These are phyloP conservation scores for Backusella macrospora DNA, from an alignment of 192 early-diverging fungal genomes.

Conservation along the genomic window DNA sequence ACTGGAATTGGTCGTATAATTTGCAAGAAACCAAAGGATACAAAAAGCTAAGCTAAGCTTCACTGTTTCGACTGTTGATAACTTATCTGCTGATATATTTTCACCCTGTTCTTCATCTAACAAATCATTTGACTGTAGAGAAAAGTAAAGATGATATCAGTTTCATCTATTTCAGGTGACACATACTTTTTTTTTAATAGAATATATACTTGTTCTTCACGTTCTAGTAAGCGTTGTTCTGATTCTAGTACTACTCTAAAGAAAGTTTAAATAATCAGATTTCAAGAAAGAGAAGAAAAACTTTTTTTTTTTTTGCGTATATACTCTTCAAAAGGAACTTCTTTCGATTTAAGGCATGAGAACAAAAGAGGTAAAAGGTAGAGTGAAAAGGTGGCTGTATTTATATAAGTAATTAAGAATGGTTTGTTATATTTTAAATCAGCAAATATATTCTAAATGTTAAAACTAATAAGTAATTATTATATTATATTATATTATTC, in stretches of 20 bases:
- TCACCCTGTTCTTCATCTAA: background rate
- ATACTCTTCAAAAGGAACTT: background rate
- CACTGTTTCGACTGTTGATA: slow-evolving; percentile 49
- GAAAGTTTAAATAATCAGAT: background rate
- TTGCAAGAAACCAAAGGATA: slow-evolving; percentile 80
- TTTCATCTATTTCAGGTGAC: background rate
- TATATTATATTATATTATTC: background rate
- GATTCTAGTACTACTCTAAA: slow-evolving; percentile 7
- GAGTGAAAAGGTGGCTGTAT: slow-evolving; percentile 75
- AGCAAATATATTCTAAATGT: slow-evolving; percentile 64
- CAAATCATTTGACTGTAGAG: background rate
- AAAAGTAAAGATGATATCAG: background rate
- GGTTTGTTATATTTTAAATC: slow-evolving; percentile 72
- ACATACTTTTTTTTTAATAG: background rate
- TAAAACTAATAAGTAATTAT: background rate
- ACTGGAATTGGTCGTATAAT: slow-evolving; percentile 72
- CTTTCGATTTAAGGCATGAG: slow-evolving; percentile 15
- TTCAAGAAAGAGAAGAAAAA: background rate
- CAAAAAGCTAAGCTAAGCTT: slow-evolving; percentile 69
- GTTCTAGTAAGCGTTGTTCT: slow-evolving; percentile 5
- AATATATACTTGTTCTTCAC: background rate
- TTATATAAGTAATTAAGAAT: slow-evolving; percentile 79
- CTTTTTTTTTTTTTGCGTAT: background rate
- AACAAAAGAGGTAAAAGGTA: slow-evolving; percentile 59
- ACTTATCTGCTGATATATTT: background rate